Evolutionary conservation across 768 basidiomycete genomes (phyloP).

Genomic region (Daedaleopsis nitida): DNA sequence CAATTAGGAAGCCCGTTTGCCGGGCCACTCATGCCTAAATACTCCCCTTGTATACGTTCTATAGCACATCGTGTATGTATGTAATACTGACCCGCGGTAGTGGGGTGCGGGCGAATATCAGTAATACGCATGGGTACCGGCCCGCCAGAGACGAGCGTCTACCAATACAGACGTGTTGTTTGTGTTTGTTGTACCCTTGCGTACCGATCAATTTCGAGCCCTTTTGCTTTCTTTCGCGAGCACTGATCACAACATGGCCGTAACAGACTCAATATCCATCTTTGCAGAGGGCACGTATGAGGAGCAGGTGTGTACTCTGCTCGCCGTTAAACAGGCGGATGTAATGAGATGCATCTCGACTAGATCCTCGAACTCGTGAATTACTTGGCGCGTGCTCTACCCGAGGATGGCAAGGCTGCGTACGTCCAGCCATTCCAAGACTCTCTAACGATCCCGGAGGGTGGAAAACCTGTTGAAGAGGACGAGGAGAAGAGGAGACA

Average conservation of each 20-base stretch:
- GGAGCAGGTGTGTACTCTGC: conserved; percentile 61
- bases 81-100: no score
- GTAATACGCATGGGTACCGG: no score
- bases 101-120: no score
- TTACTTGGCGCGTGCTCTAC: conserved; percentile 65
- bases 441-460: conserved; percentile 51
- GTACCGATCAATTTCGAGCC: conserved; percentile 17
- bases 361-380: conserved; percentile 79
- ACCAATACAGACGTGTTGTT: conserved; percentile 3
- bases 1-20: background rate
- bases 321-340: background rate
- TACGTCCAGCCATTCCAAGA: conserved; percentile 71
- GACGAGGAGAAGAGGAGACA: conserved; percentile 54
- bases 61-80: no score
- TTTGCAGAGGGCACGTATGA: conserved; percentile 89
- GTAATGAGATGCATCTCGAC: conserved; percentile 2
- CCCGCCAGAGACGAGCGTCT: background rate
- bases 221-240: conserved; percentile 1
- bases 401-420: conserved; percentile 67
- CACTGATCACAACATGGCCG: conserved; percentile 43
- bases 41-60: no score
- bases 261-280: conserved; percentile 76
- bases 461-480: conserved; percentile 53
- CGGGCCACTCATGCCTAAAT: no score
- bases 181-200: conserved; percentile 9